Evolutionary conservation across 2,329 filamentous ascomycete species (phyloP).

Genomic region (Aspergillus sp.): DNA sequence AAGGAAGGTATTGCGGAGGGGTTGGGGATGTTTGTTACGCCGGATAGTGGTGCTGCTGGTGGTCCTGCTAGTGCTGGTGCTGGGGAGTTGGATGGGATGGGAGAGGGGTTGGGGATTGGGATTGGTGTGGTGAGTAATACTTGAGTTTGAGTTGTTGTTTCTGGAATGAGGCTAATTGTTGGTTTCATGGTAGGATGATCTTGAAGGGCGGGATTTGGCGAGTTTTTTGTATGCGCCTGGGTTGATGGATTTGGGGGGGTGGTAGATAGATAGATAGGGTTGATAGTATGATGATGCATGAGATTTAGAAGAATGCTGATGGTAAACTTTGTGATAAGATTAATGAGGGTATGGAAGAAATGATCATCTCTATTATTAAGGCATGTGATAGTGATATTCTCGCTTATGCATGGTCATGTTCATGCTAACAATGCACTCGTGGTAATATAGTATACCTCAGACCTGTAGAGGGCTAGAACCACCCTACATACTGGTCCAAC

Average conservation of each 20-base stretch:
- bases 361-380: no score
- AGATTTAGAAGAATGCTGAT: neutral
- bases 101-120: neutral
- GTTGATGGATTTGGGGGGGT: neutral
- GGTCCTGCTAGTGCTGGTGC: neutral
- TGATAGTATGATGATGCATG: neutral
- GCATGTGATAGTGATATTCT: no score
- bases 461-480: conserved; percentile 22
- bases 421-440: neutral
- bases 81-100: neutral
- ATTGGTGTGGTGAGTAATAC: neutral
- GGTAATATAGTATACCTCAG: neutral
- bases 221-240: neutral
- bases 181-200: neutral
- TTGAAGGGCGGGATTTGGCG: neutral
- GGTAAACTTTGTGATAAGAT: neutral
- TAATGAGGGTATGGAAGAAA: neutral
- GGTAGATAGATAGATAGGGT: neutral
- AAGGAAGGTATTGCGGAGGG: neutral
- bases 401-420: neutral
- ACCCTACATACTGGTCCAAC: conserved; percentile 40
- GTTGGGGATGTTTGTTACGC: neutral
- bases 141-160: neutral
- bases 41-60: neutral
- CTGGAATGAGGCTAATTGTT: neutral